Evolutionary conservation across 164 flowering plant species (phyloP).

Genomic region (Magnolia officinalis): DNA sequence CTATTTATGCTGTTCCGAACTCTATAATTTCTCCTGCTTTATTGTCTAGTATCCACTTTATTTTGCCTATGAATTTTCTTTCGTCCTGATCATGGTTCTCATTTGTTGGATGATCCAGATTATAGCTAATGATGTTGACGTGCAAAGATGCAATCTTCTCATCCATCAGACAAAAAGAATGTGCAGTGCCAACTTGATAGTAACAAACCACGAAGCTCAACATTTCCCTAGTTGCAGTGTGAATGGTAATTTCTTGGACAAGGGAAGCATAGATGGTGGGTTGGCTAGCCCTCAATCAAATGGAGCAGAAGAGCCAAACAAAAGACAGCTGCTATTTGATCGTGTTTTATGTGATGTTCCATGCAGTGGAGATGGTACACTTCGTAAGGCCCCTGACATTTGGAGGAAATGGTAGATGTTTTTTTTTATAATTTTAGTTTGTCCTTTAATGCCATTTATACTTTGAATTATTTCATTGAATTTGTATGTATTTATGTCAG

Average conservation of each 20-base stretch:
- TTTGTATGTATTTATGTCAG: slow-evolving; percentile 32
- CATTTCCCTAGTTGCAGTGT: slow-evolving; percentile 82
- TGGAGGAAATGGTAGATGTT: slow-evolving; percentile 87
- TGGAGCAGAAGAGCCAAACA: slow-evolving; percentile 19
- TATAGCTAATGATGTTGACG: slow-evolving; percentile 91
- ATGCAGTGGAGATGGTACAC: slow-evolving; percentile 99
- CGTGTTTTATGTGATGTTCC: slow-evolving; percentile 98
- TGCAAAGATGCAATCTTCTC: slow-evolving; percentile 94
- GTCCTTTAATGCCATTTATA: neutral
- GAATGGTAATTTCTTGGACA: slow-evolving; percentile 24
- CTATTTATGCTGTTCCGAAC: neutral
- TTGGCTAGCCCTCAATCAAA: neutral
- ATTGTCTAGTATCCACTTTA: neutral
- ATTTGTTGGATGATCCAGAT: slow-evolving; percentile 46
- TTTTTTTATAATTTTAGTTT: neutral
- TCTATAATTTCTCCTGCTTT: neutral
- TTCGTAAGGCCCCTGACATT: slow-evolving; percentile 97
- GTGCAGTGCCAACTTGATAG: slow-evolving; percentile 95
- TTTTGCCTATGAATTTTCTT: neutral
- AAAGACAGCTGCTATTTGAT: slow-evolving; percentile 69
- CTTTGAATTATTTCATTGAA: neutral
- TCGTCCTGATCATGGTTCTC: neutral
- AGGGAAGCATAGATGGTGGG: slow-evolving; percentile 13
- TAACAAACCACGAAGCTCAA: slow-evolving; percentile 98
- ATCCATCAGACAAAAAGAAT: slow-evolving; percentile 98